Evolutionary conservation across 805 yeast genomes (phyloP), one percentile per base, ranked within the genome.

Genomic region (Naumovozyma castellii): DNA sequence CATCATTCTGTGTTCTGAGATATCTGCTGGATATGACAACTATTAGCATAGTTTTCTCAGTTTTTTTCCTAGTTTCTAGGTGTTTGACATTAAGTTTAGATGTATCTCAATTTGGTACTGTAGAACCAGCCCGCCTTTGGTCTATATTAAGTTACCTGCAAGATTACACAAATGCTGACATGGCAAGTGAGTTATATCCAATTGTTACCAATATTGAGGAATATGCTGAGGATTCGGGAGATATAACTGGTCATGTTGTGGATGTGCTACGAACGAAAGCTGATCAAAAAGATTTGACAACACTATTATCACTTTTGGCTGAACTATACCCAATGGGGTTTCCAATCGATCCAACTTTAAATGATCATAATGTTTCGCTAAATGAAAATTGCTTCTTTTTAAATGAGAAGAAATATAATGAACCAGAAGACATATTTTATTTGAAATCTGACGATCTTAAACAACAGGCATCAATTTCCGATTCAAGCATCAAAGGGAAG

Each of bases 391-490:
- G 40, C 41, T 57, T 59, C 34, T 38, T 51, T 2, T 34, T 60
- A 22, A 57, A 57, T 37, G 49, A 49, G 2, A 42, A 48, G 36
- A 43, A 35, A 14, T 80, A 79, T 52, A 78, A 87, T 50, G 73
- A 80, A 8, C 65, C 79, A 2, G 84, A 76, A 40, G 94, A 82
- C 42, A 71, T 86, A 1, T 92, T 75, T 57, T 94, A 96, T 2
- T 66, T 92, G 41, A 80, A 81, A 56, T 73, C 85, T 0, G 65
- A 66, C 18, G 62, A 64, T n/a, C 49, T 55, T 4, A 39, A 45
- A 18, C 41, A 38, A 9, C 63, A 57, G 38, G 42, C 49, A 5
- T 18, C 18, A 17, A 22, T 48, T 6, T 35, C 47, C 1, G 59
- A 54, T 35, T 43, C 43, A 3, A 36, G 43, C 3, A 37, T 51